Percentiles rank a stretch among this genome's conserved stretches.
These are phyloP conservation scores for Aspergillus sp. DNA, from an alignment of 2,329 filamentous ascomycete genomes.

Conservation along the genomic window DNA sequence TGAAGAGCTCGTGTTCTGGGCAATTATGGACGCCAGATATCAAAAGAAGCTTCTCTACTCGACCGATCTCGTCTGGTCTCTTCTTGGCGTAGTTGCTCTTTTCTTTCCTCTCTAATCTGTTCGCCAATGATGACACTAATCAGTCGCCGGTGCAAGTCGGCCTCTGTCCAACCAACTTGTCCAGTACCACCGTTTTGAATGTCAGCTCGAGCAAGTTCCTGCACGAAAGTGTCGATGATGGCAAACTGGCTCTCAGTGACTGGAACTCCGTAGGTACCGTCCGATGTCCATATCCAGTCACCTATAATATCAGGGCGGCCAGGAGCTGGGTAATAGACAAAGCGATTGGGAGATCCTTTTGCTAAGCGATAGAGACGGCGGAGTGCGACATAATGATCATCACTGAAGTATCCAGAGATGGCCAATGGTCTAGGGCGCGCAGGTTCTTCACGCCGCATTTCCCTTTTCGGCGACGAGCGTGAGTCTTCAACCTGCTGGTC, in stretches of 20 bases:
- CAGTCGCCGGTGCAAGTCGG: conserved; percentile 39
- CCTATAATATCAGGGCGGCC: conserved; percentile 36
- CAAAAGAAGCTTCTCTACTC: conserved; percentile 15
- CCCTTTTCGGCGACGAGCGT: conserved; percentile 3
- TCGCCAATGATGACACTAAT: conserved; percentile 46
- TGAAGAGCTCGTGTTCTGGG: not conserved
- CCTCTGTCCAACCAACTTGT: conserved; percentile 39
- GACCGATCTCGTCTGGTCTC: not conserved
- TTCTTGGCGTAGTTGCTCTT: conserved; percentile 19
- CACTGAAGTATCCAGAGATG: conserved; percentile 36
- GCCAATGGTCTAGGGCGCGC: conserved; percentile 21
- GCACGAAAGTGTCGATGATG: conserved; percentile 36
- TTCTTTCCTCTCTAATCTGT: conserved; percentile 38
- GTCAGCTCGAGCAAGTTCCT: conserved; percentile 30
- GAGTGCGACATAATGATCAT: conserved; percentile 36
- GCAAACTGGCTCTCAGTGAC: conserved; percentile 40
- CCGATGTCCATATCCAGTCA: conserved; percentile 39
- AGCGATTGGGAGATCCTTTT: conserved; percentile 31
- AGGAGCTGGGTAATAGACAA: conserved; percentile 31
- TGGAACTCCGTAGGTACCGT: conserved; percentile 35
- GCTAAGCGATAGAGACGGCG: conserved; percentile 35
- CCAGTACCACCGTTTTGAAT: conserved; percentile 32
- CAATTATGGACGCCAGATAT: conserved; percentile 22
- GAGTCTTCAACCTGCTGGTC: conserved; percentile 7
- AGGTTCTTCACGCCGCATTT: conserved; percentile 1